Conservation (phyloP, 306 rosid species). For the Comarum palustre region DNA sequence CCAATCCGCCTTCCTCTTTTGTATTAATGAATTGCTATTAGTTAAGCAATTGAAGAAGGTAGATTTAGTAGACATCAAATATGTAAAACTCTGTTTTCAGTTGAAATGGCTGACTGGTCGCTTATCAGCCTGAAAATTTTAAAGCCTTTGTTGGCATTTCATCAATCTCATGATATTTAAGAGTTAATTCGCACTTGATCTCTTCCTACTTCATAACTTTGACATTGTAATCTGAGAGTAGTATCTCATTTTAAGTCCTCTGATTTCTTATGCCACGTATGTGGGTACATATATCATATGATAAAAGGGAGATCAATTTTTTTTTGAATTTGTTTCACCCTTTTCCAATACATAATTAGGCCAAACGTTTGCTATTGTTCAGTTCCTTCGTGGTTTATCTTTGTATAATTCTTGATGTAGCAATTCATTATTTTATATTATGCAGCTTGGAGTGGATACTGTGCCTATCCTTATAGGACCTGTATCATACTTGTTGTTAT, state of each 20-base stretch:
- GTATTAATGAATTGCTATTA: neutral
- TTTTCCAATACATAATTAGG: neutral
- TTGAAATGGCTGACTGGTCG: neutral
- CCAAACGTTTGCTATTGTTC: neutral
- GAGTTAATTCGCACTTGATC: neutral
- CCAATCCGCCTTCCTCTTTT: neutral
- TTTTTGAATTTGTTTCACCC: neutral
- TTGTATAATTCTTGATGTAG: neutral
- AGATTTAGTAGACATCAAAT: neutral
- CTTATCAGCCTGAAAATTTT: neutral
- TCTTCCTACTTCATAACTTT: neutral
- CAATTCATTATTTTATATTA: neutral
- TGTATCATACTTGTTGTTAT: slow-evolving; percentile 74
- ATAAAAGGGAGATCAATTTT: neutral
- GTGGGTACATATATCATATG: neutral
- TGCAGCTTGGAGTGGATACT: slow-evolving; percentile 75
- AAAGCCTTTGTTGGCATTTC: neutral
- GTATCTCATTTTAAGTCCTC: neutral
- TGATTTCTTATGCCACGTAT: neutral
- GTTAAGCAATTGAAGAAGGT: neutral
- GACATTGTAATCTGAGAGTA: neutral
- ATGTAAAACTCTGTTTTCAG: neutral
- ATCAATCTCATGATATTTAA: neutral
- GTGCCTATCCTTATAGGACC: slow-evolving; percentile 83
- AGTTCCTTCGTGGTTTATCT: neutral